These are phyloP conservation scores for Apophysomyces ossiformis DNA, from an alignment of 371 early-diverging fungal genomes.

Conservation along the genomic window DNA sequence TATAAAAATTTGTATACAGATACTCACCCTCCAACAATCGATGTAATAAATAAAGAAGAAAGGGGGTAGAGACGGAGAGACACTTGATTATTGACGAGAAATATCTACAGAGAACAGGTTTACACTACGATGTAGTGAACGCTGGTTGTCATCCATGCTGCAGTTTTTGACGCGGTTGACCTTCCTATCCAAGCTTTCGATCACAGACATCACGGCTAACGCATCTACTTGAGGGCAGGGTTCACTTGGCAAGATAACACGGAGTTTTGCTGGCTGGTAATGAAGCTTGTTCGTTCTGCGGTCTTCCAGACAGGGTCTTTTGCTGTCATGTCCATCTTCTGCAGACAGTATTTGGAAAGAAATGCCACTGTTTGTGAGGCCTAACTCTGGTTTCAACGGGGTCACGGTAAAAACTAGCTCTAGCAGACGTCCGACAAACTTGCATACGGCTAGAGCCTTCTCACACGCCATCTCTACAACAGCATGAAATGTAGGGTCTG, in stretches of 20 bases:
- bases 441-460: slow-evolving; percentile 29
- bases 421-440: slow-evolving; percentile 34
- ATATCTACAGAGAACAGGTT: slow-evolving; percentile 20
- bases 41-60: too few species aligned
- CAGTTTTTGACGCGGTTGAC: slow-evolving; percentile 32
- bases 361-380: slow-evolving; percentile 22
- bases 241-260: slow-evolving; percentile 15
- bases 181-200: slow-evolving; percentile 34
- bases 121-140: slow-evolving; percentile 10
- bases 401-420: slow-evolving; percentile 33
- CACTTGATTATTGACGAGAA: neutral
- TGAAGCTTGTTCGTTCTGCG: neutral
- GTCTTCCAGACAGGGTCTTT: neutral
- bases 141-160: slow-evolving; percentile 25
- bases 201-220: slow-evolving; percentile 35
- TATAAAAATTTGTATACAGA: too few species aligned
- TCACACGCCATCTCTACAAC: slow-evolving; percentile 28
- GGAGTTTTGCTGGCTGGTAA: slow-evolving; percentile 15
- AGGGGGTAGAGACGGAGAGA: neutral
- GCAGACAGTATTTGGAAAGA: neutral
- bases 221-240: slow-evolving; percentile 26
- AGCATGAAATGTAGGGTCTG: slow-evolving; percentile 29
- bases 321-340: neutral
- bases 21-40: too few species aligned
- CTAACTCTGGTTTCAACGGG: slow-evolving; percentile 32